Evolutionary conservation across 495 filamentous ascomycete genomes (phyloP).

Genomic region (Xylaria bambusicola): DNA sequence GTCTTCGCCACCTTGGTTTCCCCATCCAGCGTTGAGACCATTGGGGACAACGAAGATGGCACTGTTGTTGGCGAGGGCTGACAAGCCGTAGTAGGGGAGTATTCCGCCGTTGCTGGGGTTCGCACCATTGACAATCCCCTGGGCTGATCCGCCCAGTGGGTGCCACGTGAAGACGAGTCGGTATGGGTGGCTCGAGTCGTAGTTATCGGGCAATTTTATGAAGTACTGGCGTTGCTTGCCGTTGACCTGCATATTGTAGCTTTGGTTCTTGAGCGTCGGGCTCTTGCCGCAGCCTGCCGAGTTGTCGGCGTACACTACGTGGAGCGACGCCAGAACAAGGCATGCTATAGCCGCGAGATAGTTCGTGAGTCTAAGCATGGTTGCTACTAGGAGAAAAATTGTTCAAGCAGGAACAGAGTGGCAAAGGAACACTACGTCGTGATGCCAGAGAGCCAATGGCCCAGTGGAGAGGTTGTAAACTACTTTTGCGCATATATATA

Average conservation of each 20-base stretch:
- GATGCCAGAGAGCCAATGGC: no score
- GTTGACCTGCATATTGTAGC: slow-evolving; percentile 35
- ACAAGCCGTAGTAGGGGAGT: slow-evolving; percentile 43
- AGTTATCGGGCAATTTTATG: slow-evolving; percentile 41
- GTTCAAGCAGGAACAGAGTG: no score
- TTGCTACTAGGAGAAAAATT: no score
- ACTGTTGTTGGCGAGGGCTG: slow-evolving; percentile 36
- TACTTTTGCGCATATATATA: no score
- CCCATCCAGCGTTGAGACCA: slow-evolving; percentile 47
- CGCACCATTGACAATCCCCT: slow-evolving; percentile 37
- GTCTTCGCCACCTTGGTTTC: slow-evolving; percentile 46
- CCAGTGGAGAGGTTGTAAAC: no score
- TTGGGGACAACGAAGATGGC: slow-evolving; percentile 47
- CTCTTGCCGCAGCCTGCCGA: slow-evolving; percentile 45
- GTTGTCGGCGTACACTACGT: slow-evolving; percentile 17
- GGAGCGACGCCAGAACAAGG: no score
- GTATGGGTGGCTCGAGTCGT: slow-evolving; percentile 42
- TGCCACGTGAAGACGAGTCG: slow-evolving; percentile 46
- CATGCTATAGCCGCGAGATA: no score
- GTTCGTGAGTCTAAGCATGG: no score
- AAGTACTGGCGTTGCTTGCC: slow-evolving; percentile 37
- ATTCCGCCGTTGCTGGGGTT: no score
- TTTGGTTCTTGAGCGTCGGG: slow-evolving; percentile 35
- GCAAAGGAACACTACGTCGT: no score
- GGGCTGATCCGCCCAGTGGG: slow-evolving; percentile 40